Evolutionary conservation across 441 rosid species (phyloP).

Genomic region (Gossypium trilobum): DNA sequence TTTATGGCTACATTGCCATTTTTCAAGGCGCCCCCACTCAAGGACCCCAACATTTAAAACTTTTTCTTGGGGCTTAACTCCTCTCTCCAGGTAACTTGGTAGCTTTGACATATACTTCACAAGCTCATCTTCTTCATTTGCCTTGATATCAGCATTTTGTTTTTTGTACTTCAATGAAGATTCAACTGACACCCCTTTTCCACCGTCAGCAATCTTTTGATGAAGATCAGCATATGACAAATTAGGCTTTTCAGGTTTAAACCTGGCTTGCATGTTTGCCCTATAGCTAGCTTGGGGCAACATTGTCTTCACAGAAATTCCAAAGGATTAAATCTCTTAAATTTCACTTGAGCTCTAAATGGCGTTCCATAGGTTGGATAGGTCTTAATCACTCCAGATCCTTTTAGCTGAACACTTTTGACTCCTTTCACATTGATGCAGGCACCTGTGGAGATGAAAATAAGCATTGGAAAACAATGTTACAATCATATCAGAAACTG

Average conservation of each 20-base stretch:
- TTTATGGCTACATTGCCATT: conserved; percentile 60
- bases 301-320: conserved; percentile 24
- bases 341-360: conserved; percentile 23
- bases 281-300: conserved; percentile 24
- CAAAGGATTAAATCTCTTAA: conserved; percentile 20
- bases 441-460: conserved; percentile 15
- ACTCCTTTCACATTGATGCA: conserved; percentile 11
- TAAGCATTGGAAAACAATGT: conserved; percentile 12
- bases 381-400: conserved; percentile 13
- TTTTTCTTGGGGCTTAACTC: conserved; percentile 46
- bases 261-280: conserved; percentile 30
- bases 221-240: conserved; percentile 46
- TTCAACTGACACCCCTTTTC: conserved; percentile 28
- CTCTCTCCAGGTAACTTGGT: conserved; percentile 73
- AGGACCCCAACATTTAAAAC: conserved; percentile 81
- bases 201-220: conserved; percentile 33
- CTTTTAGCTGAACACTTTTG: conserved; percentile 11
- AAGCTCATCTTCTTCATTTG: conserved; percentile 52
- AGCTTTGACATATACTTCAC: conserved; percentile 80
- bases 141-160: conserved; percentile 21
- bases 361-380: conserved; percentile 37
- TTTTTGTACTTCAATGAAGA: conserved; percentile 24
- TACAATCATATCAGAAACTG: conserved; percentile 11
- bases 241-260: conserved; percentile 35
- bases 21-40: conserved; percentile 76